Evolutionary conservation across 2,329 filamentous ascomycete species (phyloP).

Genomic region (Cordyceps farinosa): DNA sequence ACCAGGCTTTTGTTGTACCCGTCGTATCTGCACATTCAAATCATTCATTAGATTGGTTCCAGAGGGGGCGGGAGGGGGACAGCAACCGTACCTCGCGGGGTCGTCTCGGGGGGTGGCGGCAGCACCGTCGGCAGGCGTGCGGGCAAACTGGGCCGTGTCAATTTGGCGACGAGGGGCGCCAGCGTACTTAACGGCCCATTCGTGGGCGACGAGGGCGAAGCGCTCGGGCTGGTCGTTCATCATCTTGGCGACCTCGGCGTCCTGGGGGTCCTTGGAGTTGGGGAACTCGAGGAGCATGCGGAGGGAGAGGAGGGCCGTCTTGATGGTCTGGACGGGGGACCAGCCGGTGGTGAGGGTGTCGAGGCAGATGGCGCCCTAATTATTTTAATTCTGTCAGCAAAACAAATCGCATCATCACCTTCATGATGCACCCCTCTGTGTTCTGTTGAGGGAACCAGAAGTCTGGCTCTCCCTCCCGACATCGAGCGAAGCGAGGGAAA

Average conservation of each 20-base stretch:
- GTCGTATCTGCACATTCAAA: constrained; percentile 59
- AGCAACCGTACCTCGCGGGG: constrained; percentile 10
- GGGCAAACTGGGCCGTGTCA: constrained; percentile 40
- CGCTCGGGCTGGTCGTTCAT: constrained; percentile 72
- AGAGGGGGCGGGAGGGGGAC: not conserved
- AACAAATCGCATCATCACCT: not conserved
- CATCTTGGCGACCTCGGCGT: constrained; percentile 92
- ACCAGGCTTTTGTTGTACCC: constrained; percentile 85
- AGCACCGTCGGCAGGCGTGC: constrained; percentile 38
- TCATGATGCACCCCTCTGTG: not conserved
- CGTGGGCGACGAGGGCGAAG: constrained; percentile 77
- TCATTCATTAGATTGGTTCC: not conserved
- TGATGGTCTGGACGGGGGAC: constrained; percentile 94
- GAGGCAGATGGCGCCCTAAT: constrained; percentile 89
- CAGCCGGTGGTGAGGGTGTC: constrained; percentile 86
- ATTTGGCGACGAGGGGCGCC: constrained; percentile 58
- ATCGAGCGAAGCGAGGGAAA: constrained; percentile 4
- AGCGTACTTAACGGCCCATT: constrained; percentile 86
- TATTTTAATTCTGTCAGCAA: not conserved
- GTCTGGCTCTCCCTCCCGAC: not conserved
- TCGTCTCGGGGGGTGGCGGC: constrained; percentile 31
- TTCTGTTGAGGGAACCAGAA: not conserved
- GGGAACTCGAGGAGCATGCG: constrained; percentile 90
- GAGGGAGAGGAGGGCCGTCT: constrained; percentile 87
- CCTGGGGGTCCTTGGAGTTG: constrained; percentile 94